Evolutionary conservation across 148 eudicot species (phyloP).

Genomic region (Agrostemma githago): DNA sequence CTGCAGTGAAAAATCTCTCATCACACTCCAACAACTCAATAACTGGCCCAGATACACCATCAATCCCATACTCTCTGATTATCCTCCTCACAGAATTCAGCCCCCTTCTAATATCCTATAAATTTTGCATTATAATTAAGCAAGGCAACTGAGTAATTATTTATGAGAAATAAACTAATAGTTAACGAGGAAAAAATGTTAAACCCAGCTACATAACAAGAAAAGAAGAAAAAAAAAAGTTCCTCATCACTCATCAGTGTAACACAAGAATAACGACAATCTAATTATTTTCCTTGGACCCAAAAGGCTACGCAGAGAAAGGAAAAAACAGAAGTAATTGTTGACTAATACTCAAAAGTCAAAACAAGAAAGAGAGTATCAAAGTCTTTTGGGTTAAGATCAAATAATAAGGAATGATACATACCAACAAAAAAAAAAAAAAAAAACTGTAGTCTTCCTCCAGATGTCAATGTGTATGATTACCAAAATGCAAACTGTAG

Average conservation of each 20-base stretch:
- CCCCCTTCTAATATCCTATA: conserved; percentile 94
- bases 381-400: neutral
- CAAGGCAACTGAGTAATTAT: neutral
- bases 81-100: conserved; percentile 70
- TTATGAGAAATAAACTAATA: neutral
- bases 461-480: neutral
- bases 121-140: conserved; percentile 3
- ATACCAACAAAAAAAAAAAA: neutral
- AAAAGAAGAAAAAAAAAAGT: neutral
- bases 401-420: neutral
- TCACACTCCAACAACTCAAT: conserved; percentile 94
- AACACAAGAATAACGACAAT: neutral
- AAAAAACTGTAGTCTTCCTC: neutral
- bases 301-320: neutral
- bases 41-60: conserved; percentile 82
- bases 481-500: neutral
- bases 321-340: neutral
- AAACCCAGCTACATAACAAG: neutral
- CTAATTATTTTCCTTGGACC: neutral
- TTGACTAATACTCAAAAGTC: neutral
- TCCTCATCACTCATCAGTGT: neutral
- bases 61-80: conserved; percentile 41
- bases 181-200: conserved; percentile 7
- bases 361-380: neutral
- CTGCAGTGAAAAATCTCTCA: conserved; percentile 89